Conservation (phyloP, 78 protist species). For the Pelomyxa schiedti region DNA sequence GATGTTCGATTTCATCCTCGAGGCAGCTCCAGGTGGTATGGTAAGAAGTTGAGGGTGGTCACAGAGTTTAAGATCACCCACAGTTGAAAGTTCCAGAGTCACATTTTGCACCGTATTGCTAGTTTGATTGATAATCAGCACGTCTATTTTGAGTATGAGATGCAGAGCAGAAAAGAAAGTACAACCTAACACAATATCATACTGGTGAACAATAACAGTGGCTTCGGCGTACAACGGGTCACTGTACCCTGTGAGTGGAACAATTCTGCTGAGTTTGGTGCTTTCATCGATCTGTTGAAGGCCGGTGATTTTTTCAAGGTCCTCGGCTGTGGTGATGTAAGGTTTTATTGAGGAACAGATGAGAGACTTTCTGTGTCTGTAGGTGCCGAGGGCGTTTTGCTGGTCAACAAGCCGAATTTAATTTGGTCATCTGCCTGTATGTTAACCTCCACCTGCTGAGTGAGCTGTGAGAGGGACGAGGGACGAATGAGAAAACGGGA, state of each 20-base stretch:
- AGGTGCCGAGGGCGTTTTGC: conserved; percentile 24
- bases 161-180: conserved; percentile 23
- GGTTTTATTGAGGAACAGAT: conserved; percentile 4
- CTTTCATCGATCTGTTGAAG: conserved; percentile 8
- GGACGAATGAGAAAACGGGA: background rate
- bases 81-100: conserved; percentile 84
- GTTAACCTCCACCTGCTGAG: conserved; percentile 6
- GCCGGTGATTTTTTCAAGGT: conserved; percentile 29
- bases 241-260: conserved; percentile 79
- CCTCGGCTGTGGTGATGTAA: background rate
- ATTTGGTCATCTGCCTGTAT: conserved; percentile 58
- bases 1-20: conserved; percentile 49
- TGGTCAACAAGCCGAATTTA: conserved; percentile 48
- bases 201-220: conserved; percentile 84
- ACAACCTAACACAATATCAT: conserved; percentile 82
- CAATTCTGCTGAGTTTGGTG: conserved; percentile 36
- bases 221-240: conserved; percentile 96
- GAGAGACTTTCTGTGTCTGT: conserved; percentile 13
- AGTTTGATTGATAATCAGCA: conserved; percentile 71
- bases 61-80: conserved; percentile 85
- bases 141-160: background rate
- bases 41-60: conserved; percentile 78
- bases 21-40: conserved; percentile 61
- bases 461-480: background rate
- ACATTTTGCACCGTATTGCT: conserved; percentile 78